phyloP scores from a whole-genome alignment of 805 yeast genomes.

The Starmerella ratchasimensis region DNA sequence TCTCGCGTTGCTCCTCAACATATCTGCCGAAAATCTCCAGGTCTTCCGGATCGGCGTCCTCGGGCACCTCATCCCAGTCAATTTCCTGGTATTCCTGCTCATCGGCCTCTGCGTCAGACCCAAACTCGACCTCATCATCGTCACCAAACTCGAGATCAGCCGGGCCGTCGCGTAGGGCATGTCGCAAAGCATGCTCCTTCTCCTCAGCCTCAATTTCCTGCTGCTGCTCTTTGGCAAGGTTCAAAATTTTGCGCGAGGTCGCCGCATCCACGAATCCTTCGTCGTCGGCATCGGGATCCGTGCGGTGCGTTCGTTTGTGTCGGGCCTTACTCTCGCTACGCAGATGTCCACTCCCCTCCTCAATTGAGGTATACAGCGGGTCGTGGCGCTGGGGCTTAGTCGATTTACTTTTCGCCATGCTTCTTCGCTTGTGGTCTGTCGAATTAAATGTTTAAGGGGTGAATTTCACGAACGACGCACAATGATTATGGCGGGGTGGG shows the following conservation, averaged over 20 bases:
- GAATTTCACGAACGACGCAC: not conserved
- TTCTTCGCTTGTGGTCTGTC: too few species aligned
- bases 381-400: conserved; percentile 52
- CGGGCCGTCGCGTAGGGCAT: not conserved
- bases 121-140: conserved; percentile 38
- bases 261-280: conserved; percentile 67
- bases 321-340: conserved; percentile 30
- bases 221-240: conserved; percentile 85
- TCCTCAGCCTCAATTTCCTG: conserved; percentile 66
- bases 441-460: not conserved
- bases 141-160: conserved; percentile 28
- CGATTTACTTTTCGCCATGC: conserved; percentile 27
- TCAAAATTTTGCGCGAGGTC: conserved; percentile 70
- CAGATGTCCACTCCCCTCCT: conserved; percentile 60
- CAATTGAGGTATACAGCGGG: conserved; percentile 65
- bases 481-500: too few species aligned
- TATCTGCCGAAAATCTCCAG: conserved; percentile 72
- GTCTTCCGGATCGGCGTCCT: conserved; percentile 64
- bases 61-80: conserved; percentile 32
- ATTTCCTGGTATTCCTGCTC: conserved; percentile 38
- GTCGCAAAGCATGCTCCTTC: conserved; percentile 2
- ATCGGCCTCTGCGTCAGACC: conserved; percentile 32
- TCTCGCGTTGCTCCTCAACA: conserved; percentile 24
- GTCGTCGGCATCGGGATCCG: conserved; percentile 34
- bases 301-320: conserved; percentile 22